phyloP scores from a whole-genome alignment of 371 early-diverging fungal genomes.

The Actinomortierella wolfii region DNA sequence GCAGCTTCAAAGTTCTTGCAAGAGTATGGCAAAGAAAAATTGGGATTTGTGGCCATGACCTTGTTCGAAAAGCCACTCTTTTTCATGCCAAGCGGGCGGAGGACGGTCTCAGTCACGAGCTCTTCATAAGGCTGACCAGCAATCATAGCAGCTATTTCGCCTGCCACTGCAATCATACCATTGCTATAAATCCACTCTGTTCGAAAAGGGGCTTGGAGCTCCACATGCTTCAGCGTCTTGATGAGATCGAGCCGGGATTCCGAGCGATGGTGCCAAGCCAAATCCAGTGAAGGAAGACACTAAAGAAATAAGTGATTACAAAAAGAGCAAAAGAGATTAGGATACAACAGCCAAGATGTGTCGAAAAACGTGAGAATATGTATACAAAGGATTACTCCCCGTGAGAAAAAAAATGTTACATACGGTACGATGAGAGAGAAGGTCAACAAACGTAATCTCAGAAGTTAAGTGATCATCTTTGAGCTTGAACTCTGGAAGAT shows the following conservation, averaged over 20 bases:
- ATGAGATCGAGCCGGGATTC: neutral
- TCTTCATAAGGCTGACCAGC: slow-evolving; percentile 13
- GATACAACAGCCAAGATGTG: too few relatives aligned
- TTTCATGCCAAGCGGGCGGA: slow-evolving; percentile 7
- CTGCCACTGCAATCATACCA: slow-evolving; percentile 8
- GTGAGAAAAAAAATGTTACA: neutral
- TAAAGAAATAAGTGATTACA: neutral
- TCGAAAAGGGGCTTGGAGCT: neutral
- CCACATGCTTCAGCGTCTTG: neutral
- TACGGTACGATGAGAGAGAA: slow-evolving; percentile 7
- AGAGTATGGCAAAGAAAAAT: slow-evolving; percentile 6
- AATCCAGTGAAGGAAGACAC: neutral
- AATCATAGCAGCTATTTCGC: slow-evolving; percentile 11
- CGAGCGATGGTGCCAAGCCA: neutral
- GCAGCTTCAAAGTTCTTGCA: slow-evolving; percentile 11
- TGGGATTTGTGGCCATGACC: slow-evolving; percentile 5
- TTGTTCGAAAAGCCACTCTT: neutral
- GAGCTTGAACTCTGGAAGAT: slow-evolving; percentile 12
- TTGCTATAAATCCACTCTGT: slow-evolving; percentile 12
- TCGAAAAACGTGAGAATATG: too few relatives aligned
- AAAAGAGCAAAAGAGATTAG: neutral
- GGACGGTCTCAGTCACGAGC: slow-evolving; percentile 9
- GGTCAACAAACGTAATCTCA: neutral
- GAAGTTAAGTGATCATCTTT: neutral
- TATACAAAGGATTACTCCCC: too few relatives aligned